Conservation (phyloP, 129 eudicot species). For the Tagetes erecta region DNA sequence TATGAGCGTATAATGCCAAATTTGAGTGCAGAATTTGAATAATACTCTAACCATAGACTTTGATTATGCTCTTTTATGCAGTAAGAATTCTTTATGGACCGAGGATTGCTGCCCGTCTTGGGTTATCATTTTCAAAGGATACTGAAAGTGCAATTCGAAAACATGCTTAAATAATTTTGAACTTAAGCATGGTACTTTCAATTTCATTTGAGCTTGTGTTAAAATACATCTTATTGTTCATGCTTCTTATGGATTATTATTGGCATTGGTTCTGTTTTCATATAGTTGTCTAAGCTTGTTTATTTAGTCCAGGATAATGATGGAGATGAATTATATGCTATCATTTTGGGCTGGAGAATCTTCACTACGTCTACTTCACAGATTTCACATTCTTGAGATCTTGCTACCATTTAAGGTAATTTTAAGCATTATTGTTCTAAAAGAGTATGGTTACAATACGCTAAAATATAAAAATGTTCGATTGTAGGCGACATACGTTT, state of each 20-base stretch:
- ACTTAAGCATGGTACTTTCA: slow-evolving; percentile 52
- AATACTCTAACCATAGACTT: slow-evolving; percentile 1
- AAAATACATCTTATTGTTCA: too few relatives aligned
- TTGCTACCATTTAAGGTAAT: slow-evolving; percentile 76
- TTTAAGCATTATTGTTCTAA: slow-evolving; percentile 19
- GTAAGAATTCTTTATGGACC: slow-evolving; percentile 90
- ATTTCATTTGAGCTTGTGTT: background rate
- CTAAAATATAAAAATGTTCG: slow-evolving; percentile 11
- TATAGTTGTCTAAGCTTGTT: background rate
- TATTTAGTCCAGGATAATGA: slow-evolving; percentile 62
- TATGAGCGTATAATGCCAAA: background rate
- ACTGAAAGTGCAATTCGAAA: slow-evolving; percentile 60
- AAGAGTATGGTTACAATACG: slow-evolving; percentile 1
- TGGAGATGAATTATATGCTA: slow-evolving; percentile 88
- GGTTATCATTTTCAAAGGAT: slow-evolving; percentile 25
- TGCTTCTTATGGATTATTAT: too few relatives aligned
- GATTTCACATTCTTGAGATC: slow-evolving; percentile 60
- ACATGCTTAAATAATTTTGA: slow-evolving; percentile 38
- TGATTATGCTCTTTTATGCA: slow-evolving; percentile 33
- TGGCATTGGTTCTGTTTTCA: background rate
- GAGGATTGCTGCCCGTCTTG: slow-evolving; percentile 84
- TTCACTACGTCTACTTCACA: too few relatives aligned
- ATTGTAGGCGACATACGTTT: slow-evolving; percentile 71
- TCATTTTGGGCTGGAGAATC: slow-evolving; percentile 66
- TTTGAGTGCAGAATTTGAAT: slow-evolving; percentile 3